Base-by-base conservation (phyloP, 78 protist species). In the Tieghemostelium lacteum region DNA sequence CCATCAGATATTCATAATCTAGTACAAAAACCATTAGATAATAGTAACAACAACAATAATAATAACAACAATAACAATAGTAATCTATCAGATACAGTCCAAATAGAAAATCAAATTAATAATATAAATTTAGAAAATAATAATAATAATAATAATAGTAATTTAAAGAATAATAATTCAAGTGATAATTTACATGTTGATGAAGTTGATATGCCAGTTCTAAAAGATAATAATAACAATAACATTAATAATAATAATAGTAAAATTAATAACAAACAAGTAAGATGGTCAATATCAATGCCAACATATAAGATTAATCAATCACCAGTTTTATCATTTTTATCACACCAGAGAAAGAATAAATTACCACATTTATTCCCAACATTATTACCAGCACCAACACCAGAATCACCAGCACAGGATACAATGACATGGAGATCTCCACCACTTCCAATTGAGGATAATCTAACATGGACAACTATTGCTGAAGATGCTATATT, bases 331-430 rank as follows among this genome's bases (percentile, higher is more conserved):
- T 1, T 22, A 54, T 39, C 88, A 12, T 42, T 66, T 65, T 55
- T 80, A 65, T 80, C 88, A 26, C 88, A 70, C 29, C 88, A 80
- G 45, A 66, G 88, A 66, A 80, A 52, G 22, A 24, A n/a, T 24
- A 80, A 80, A 29, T 31, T 49, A 24, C 10, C 45, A 29, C 36
- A 58, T 3, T 40, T 80, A 17, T 80, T 80, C 29, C 76, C 88
- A 64, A 52, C 58, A 67, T 66, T 80, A 12, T 55, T 80, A 37
- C 88, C 88, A 20, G 28, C 63, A 2, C 88, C 88, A 54, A 55
- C 70, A 12, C 54, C 14, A 24, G 69, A 34, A 26, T 22, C 76
- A n/a, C 88, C 88, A 55, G 70, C 52, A 37, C 65, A 28, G n/a
- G 70, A 55, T 22, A 58, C 85, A 34, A 55, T 60, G 54, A 57